Evolutionary conservation across 1,284 basidiomycete species (phyloP).

Genomic region (Entoloma clypeatum): DNA sequence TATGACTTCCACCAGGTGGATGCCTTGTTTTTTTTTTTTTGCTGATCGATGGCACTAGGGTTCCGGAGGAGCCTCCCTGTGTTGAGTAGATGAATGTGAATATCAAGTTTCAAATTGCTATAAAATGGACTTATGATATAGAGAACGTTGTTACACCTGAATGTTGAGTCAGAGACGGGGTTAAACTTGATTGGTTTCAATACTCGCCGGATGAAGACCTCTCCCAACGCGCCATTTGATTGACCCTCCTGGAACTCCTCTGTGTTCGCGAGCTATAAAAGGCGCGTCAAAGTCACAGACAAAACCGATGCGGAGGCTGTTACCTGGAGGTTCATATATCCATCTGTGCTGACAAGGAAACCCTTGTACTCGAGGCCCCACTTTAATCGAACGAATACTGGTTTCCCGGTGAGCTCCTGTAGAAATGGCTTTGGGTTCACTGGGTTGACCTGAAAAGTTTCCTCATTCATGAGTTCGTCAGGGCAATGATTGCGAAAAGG

Average conservation of each 20-base stretch:
- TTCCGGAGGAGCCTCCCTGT: slow-evolving; percentile 69
- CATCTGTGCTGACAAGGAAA: slow-evolving; percentile 97
- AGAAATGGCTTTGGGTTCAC: slow-evolving; percentile 99
- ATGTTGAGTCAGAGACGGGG: slow-evolving; percentile 7
- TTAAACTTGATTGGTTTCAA: slow-evolving; percentile 10
- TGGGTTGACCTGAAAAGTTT: slow-evolving; percentile 65
- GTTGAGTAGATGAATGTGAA: slow-evolving; percentile 33
- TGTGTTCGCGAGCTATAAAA: slow-evolving; percentile 85
- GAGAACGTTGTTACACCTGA: slow-evolving; percentile 79
- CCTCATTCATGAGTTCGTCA: slow-evolving; percentile 16
- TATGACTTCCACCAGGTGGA: slow-evolving; percentile 2
- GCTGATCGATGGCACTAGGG: slow-evolving; percentile 8
- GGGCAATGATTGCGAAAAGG: slow-evolving; percentile 22
- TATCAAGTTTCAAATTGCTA: slow-evolving; percentile 1
- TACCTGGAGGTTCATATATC: slow-evolving; percentile 99
- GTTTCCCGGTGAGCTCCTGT: slow-evolving; percentile 97
- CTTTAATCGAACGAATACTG: slow-evolving; percentile 92
- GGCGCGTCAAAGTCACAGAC: slow-evolving; percentile 1
- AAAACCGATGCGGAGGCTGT: slow-evolving; percentile 9
- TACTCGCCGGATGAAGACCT: slow-evolving; percentile 93
- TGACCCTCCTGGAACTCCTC: slow-evolving; percentile 98
- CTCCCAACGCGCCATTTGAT: slow-evolving; percentile 93
- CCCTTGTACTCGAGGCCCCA: slow-evolving; percentile 99
- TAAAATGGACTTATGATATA: slow-evolving; percentile 76
- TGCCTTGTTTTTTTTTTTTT: background rate